Conservation (phyloP, 2,329 filamentous ascomycete species). For the Colletotrichum eleusines region DNA sequence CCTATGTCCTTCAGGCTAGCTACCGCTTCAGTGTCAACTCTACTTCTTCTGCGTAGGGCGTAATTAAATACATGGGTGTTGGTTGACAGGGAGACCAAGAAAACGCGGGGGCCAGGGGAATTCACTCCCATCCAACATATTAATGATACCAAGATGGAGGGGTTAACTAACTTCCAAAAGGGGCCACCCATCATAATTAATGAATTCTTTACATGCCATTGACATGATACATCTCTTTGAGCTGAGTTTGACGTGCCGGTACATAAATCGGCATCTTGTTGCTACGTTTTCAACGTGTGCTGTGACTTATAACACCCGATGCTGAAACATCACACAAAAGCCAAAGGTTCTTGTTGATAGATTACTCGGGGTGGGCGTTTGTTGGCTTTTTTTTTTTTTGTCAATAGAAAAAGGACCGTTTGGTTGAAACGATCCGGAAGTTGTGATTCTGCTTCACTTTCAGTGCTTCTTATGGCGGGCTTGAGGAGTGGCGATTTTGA, state of each 20-base stretch:
- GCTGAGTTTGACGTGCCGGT: not conserved
- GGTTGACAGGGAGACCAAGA: not conserved
- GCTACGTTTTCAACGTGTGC: not conserved
- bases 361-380: not conserved
- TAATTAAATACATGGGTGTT: not conserved
- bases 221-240: not conserved
- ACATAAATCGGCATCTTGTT: not conserved
- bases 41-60: conserved; percentile 13
- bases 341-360: not conserved
- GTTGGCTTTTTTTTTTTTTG: not conserved
- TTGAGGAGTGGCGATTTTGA: not conserved
- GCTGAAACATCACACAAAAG: not conserved
- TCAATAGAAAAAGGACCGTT: not conserved
- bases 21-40: conserved; percentile 69
- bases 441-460: not conserved
- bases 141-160: conserved; percentile 31
- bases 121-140: conserved; percentile 8
- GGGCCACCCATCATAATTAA: conserved; percentile 2
- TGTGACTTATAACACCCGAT: not conserved
- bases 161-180: not conserved
- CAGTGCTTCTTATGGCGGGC: not conserved
- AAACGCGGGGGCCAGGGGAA: not conserved
- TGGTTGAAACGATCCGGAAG: not conserved
- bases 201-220: conserved; percentile 1
- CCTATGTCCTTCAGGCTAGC: conserved; percentile 72